Percentiles rank a stretch among this genome's conserved stretches.
Evolutionary conservation across 768 basidiomycete genomes (phyloP).

Genomic region (Termitomyces sp.): DNA sequence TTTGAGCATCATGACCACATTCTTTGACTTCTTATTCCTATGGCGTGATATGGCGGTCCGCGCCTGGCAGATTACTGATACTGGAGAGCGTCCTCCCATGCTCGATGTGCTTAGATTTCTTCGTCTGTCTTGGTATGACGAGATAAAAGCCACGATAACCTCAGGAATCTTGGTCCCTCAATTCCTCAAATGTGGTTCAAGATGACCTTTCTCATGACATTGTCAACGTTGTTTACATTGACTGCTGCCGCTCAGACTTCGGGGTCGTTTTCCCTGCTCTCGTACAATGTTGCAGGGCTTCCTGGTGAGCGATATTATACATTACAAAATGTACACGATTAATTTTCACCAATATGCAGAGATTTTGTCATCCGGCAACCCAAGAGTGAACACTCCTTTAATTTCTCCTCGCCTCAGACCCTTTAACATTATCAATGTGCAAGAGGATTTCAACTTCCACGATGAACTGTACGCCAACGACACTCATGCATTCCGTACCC

Average conservation of each 20-base stretch:
- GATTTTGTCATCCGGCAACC: conserved; percentile 23
- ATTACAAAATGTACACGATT: not conserved
- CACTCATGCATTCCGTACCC: conserved; percentile 29
- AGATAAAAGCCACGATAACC: conserved; percentile 1
- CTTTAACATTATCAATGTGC: conserved; percentile 28
- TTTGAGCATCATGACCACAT: not conserved
- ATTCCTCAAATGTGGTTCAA: not conserved
- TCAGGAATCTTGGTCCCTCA: not conserved
- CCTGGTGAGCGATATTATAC: conserved; percentile 19
- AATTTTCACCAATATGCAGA: conserved; percentile 12
- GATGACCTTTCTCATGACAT: conserved; percentile 1
- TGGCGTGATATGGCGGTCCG: not conserved
- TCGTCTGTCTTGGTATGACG: not conserved
- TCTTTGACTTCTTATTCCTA: not conserved
- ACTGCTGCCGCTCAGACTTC: conserved; percentile 16
- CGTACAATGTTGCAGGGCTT: conserved; percentile 30
- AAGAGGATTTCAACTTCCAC: conserved; percentile 37
- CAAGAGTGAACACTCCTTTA: conserved; percentile 23
- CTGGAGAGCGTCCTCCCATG: not conserved
- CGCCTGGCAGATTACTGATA: not conserved
- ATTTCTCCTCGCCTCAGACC: conserved; percentile 27
- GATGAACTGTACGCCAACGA: conserved; percentile 29
- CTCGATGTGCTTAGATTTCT: conserved; percentile 2
- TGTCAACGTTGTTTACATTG: not conserved
- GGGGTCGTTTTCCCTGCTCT: conserved; percentile 23